phyloP scores from a whole-genome alignment of 306 rosid species.

The Malus sylvestris region DNA sequence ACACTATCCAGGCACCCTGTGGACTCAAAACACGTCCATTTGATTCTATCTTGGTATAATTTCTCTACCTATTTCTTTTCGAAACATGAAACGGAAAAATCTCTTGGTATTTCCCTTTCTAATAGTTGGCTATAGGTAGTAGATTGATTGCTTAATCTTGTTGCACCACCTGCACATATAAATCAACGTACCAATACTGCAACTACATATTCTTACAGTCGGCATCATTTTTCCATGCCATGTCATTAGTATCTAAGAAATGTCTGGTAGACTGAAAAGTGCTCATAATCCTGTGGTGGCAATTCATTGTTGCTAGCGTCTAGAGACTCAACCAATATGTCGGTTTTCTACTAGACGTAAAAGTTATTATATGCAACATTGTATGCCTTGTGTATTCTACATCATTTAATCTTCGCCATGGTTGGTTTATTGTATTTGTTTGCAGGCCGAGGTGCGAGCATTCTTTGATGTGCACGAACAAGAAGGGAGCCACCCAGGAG shows the following conservation, averaged over 20 bases:
- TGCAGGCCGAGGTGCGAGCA: slow-evolving; percentile 70
- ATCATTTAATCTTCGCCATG: not conserved
- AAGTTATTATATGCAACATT: not conserved
- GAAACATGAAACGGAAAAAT: not conserved
- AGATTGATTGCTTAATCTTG: not conserved
- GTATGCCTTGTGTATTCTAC: not conserved
- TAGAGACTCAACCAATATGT: not conserved
- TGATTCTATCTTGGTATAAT: slow-evolving; percentile 57
- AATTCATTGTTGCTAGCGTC: not conserved
- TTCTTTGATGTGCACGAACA: slow-evolving; percentile 79
- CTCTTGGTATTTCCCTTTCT: not conserved
- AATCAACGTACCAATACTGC: not conserved
- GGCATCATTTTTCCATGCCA: not conserved
- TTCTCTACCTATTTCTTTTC: not conserved
- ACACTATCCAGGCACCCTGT: slow-evolving; percentile 68
- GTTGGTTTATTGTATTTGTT: not conserved
- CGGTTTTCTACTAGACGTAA: not conserved
- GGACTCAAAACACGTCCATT: slow-evolving; percentile 76
- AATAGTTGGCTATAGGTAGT: too few species aligned
- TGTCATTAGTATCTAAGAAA: not conserved
- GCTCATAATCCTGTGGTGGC: not conserved
- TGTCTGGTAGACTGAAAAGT: not conserved
- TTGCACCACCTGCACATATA: not conserved
- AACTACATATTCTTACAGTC: not conserved
- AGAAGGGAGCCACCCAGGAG: slow-evolving; percentile 78